These are phyloP conservation scores for Buddleja alternifolia DNA, from an alignment of 257 asterid genomes.

Conservation along the genomic window DNA sequence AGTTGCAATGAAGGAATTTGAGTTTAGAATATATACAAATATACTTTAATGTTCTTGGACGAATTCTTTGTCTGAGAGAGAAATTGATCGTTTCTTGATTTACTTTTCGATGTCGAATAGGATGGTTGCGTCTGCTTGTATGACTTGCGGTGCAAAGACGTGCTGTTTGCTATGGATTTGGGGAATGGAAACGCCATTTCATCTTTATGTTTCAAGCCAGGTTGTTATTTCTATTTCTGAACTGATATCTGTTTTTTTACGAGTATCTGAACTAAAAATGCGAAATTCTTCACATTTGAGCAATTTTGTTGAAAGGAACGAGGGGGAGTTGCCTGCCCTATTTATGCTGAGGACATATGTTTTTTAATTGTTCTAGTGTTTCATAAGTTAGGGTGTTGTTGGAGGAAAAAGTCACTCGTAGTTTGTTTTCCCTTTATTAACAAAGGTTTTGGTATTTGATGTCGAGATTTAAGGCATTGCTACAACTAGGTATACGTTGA, in stretches of 20 bases:
- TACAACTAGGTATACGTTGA: background rate
- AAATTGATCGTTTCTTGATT: conserved; percentile 14
- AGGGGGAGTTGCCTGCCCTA: background rate
- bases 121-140: conserved; percentile 85
- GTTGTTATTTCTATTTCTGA: conserved; percentile 34
- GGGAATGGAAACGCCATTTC: conserved; percentile 70
- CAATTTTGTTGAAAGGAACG: conserved; percentile 2
- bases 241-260: background rate
- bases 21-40: background rate
- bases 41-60: conserved; percentile 1
- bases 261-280: background rate
- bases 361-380: background rate
- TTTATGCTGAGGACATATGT: background rate
- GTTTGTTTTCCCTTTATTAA: background rate
- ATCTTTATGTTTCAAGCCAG: conserved; percentile 83
- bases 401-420: background rate
- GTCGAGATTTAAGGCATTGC: background rate
- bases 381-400: background rate
- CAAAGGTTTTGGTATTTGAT: background rate
- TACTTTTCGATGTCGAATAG: conserved; percentile 36
- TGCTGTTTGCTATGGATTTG: conserved; percentile 60
- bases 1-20: background rate
- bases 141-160: conserved; percentile 87
- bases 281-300: background rate
- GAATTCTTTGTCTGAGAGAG: background rate